Evolutionary conservation across 1,139 yeast species (phyloP).

Genomic region (Pichia sp.): DNA sequence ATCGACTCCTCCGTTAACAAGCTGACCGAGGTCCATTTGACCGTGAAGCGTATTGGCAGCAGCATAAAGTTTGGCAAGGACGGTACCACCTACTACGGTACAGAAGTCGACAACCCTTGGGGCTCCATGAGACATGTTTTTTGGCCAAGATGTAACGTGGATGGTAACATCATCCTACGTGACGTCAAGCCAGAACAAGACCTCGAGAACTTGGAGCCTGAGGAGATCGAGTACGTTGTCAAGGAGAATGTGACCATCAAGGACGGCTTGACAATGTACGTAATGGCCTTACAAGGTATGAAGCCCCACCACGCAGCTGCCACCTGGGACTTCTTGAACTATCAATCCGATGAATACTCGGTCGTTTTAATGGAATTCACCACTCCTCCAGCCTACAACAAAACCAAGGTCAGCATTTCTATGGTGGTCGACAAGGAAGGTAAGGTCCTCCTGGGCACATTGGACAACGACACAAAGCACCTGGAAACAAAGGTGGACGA

Average conservation of each 20-base stretch:
- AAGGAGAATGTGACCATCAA: slow-evolving; percentile 22
- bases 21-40: slow-evolving; percentile 70
- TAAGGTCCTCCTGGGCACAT: slow-evolving; percentile 59
- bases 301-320: slow-evolving; percentile 99
- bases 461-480: slow-evolving; percentile 64
- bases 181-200: slow-evolving; percentile 15
- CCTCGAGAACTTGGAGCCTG: slow-evolving; percentile 18
- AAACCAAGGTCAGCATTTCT: slow-evolving; percentile 75
- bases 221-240: slow-evolving; percentile 12
- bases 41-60: slow-evolving; percentile 57
- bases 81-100: slow-evolving; percentile 83
- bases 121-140: slow-evolving; percentile 93
- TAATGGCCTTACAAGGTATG: slow-evolving; percentile 99
- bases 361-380: slow-evolving; percentile 93
- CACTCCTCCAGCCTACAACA: slow-evolving; percentile 86
- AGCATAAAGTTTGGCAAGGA: slow-evolving; percentile 89
- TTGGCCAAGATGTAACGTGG: slow-evolving; percentile 84
- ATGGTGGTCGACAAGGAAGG: slow-evolving; percentile 59
- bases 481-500: slow-evolving; percentile 57
- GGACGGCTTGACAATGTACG: slow-evolving; percentile 54
- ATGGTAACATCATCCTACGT: slow-evolving; percentile 49
- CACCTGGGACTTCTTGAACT: slow-evolving; percentile 89
- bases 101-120: slow-evolving; percentile 82
- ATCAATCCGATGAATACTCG: slow-evolving; percentile 69
- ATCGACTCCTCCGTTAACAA: slow-evolving; percentile 64